Base-by-base conservation (phyloP, 495 filamentous ascomycete genomes). In the Penicillium antarcticum region DNA sequence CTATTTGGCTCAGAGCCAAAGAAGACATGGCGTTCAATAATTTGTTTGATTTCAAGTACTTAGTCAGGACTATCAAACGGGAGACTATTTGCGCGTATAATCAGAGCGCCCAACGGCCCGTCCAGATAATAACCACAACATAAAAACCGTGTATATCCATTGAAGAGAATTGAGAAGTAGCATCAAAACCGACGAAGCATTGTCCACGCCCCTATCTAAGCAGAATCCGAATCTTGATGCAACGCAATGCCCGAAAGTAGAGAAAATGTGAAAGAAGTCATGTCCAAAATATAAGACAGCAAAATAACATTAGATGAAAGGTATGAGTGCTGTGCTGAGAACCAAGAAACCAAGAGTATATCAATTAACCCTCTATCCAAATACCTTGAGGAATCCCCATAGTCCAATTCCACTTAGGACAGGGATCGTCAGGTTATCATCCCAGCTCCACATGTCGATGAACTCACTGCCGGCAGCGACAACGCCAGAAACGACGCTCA, bases 351-450 rank as follows among this genome's bases (percentile, higher is more conserved):
- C 24, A 32, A 4, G n/a, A 19, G 13, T 35, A 33, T 45, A 51
- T 41, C 29, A 34, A 24, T 32, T 17, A 41, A 23, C 23, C 12
- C 33, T 49, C 67, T 55, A 75, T 24, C 89, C 88, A 79, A 97
- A 97, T 36, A 92, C 63, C 74, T 92, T 97, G 63, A 97, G 74
- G 66, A 98, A 95, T 0, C 88, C 89, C 88, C 88, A 96, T 42
- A 98, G 84, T 8, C 94, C 92, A 13, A 95, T 64, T 12, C 91
- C 90, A 65, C 89, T 96, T 43, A 98, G 71, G 34, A 95, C 83
- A 11, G 94, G 94, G 67, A 98, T 98, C 32, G 92, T 96, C 52
- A 97, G 74, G 70, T 98, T 98, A 73, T 98, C 94, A 65, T 98
- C 94, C 88, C 88, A 89, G 23, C 89, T 86, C 64, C 88, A 96